Evolutionary conservation across 1,139 yeast genomes (phyloP).

Genomic region (Blastobotrys niveus): DNA sequence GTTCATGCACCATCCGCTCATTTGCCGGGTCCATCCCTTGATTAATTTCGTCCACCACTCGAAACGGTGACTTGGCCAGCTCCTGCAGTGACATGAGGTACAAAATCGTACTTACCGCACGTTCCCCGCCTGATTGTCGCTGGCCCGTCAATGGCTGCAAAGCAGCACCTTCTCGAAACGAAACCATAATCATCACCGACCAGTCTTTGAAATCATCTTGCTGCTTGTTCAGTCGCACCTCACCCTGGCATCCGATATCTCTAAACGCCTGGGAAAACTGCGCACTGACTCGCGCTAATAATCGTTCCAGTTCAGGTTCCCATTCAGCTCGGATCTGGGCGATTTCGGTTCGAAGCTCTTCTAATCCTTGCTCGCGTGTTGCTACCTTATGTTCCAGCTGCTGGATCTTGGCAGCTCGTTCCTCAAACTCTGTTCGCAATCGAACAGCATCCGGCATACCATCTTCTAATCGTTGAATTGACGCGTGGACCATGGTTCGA

Average conservation of each 20-base stretch:
- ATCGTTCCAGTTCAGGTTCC: conserved; percentile 51
- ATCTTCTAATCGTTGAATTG: conserved; percentile 1
- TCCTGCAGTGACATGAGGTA: conserved; percentile 90
- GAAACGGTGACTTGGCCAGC: conserved; percentile 82
- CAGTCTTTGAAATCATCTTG: conserved; percentile 58
- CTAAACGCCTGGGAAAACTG: conserved; percentile 63
- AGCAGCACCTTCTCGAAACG: conserved; percentile 72
- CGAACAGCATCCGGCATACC: conserved; percentile 2
- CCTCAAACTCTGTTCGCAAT: conserved; percentile 22
- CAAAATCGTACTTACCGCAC: conserved; percentile 90
- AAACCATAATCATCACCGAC: conserved; percentile 78
- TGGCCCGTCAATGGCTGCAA: conserved; percentile 70
- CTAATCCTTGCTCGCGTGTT: conserved; percentile 29
- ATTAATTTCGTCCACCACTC: conserved; percentile 96
- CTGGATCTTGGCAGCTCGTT: conserved; percentile 31
- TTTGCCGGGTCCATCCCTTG: conserved; percentile 98
- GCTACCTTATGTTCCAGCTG: conserved; percentile 29
- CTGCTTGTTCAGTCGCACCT: conserved; percentile 53
- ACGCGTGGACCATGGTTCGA: neutral
- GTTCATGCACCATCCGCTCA: conserved; percentile 80
- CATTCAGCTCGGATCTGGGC: conserved; percentile 41
- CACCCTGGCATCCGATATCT: conserved; percentile 81
- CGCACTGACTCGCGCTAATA: conserved; percentile 49
- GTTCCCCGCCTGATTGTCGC: conserved; percentile 96
- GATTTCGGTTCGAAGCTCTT: conserved; percentile 38